Evolutionary conservation across 2,329 filamentous ascomycete genomes (phyloP).

Genomic region (Phialemonium atrogriseum): DNA sequence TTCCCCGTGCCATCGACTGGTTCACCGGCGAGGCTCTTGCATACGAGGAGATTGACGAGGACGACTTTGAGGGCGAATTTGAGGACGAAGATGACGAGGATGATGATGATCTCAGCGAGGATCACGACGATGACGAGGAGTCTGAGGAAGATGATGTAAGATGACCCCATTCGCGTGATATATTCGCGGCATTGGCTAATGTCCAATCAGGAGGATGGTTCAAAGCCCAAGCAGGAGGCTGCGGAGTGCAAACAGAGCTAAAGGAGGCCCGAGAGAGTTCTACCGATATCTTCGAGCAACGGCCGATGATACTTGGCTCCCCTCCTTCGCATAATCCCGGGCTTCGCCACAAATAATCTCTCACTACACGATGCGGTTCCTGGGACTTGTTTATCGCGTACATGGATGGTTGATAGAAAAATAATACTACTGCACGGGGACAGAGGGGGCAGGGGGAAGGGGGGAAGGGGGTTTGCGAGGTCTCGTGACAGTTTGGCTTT

Average conservation of each 20-base stretch:
- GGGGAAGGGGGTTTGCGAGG: too few species aligned
- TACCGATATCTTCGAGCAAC: not conserved
- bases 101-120: slow-evolving; percentile 89
- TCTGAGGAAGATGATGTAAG: slow-evolving; percentile 67
- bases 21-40: slow-evolving; percentile 97
- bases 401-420: too few species aligned
- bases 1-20: slow-evolving; percentile 97
- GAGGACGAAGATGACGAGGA: slow-evolving; percentile 92
- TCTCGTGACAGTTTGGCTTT: too few species aligned
- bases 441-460: too few species aligned
- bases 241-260: slow-evolving; percentile 96
- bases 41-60: slow-evolving; percentile 82
- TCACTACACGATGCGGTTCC: too few species aligned
- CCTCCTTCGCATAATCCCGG: too few species aligned
- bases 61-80: slow-evolving; percentile 74
- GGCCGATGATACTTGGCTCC: too few species aligned
- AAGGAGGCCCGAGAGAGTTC: slow-evolving; percentile 18
- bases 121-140: slow-evolving; percentile 67
- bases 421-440: too few species aligned
- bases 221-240: slow-evolving; percentile 88
- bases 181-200: slow-evolving; percentile 14
- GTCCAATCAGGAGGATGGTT: slow-evolving; percentile 65
- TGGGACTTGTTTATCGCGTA: too few species aligned
- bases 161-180: slow-evolving; percentile 7
- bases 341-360: too few species aligned